Evolutionary conservation across 1,284 basidiomycete species (phyloP).

Genomic region (Lignosus rhinocerotis): DNA sequence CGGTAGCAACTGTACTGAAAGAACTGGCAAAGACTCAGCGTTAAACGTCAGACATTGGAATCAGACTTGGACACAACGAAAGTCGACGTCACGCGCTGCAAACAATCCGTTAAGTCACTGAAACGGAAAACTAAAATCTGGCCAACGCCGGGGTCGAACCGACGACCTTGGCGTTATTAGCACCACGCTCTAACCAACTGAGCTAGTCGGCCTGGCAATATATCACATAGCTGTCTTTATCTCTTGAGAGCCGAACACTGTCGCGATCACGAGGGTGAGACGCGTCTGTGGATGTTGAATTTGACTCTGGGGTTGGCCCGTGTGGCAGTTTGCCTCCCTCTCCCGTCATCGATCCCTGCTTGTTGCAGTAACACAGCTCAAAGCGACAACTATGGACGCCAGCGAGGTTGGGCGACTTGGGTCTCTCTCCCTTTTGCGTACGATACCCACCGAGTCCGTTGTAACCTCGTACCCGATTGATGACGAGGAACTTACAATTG

Average conservation of each 20-base stretch:
- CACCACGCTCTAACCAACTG: conserved; percentile 25
- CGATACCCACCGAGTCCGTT: conserved; percentile 41
- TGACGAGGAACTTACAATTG: conserved; percentile 64
- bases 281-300: too few relatives aligned
- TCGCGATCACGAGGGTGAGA: too few relatives aligned
- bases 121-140: not conserved
- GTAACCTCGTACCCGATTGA: conserved; percentile 73
- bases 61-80: too few relatives aligned
- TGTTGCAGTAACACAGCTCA: not conserved
- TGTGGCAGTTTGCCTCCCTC: not conserved
- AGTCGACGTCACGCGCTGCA: not conserved
- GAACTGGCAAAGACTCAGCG: too few relatives aligned
- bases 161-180: conserved; percentile 23
- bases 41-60: too few relatives aligned
- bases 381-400: conserved; percentile 41
- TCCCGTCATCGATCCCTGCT: not conserved
- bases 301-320: too few relatives aligned
- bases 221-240: too few relatives aligned
- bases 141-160: conserved; percentile 24
- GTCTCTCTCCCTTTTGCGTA: conserved; percentile 60
- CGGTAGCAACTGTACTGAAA: too few relatives aligned
- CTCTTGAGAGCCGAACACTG: too few relatives aligned
- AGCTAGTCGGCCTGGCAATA: conserved; percentile 24
- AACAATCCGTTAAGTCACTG: not conserved
- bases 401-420: conserved; percentile 59